Evolutionary conservation across 352 stramenopile genomes (phyloP), one percentile per base, ranked within the genome.

Genomic region (Globisporangium mamillatum): DNA sequence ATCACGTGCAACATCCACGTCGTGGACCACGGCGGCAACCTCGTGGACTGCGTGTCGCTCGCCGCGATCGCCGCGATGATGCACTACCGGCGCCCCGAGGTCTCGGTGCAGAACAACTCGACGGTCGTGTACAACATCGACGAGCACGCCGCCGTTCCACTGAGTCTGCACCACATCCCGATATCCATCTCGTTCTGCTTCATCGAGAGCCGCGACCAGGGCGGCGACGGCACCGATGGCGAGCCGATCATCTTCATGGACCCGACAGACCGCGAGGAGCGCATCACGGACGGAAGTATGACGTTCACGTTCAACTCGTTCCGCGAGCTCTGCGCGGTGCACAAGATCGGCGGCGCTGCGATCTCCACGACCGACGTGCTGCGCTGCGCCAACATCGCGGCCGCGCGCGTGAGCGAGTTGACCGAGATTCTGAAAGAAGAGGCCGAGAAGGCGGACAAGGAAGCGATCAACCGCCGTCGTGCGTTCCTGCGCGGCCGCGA

Each of bases 151-250:
- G 93, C 96, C 62, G 85, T 97, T 41, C 93, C 95, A 24, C 76
- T 98, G 34, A 97, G 92, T 70, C 79, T 99, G 64, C 95, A 98
- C 81, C 96, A 98, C 80, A 94, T 97, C 41, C 96, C 96, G n/a
- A 85, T 99, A 52, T 97, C 91, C 25, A 89, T 98, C 60, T 98
- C 93, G n/a, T 98, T 98, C 63, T 88, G 84, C 75, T 92, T 94
- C 44, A 63, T 94, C 25, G 73, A 91, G 63, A 67, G 63, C 50
- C 67, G 68, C 20, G 60, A 77, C 48, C 60, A 70, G 32, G 71
- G 83, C 38, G 72, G 24, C 18, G 55, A 9, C 10, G 27, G 41
- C 20, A 27, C 75, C 29, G 67, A 81, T 36, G 66, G 60, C 29
- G 72, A 79, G 50, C 80, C 81, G 18, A 73, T 96, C 22, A 82